Conservation (phyloP, 1,139 yeast genomes). For the Suhomyces panamericanus region DNA sequence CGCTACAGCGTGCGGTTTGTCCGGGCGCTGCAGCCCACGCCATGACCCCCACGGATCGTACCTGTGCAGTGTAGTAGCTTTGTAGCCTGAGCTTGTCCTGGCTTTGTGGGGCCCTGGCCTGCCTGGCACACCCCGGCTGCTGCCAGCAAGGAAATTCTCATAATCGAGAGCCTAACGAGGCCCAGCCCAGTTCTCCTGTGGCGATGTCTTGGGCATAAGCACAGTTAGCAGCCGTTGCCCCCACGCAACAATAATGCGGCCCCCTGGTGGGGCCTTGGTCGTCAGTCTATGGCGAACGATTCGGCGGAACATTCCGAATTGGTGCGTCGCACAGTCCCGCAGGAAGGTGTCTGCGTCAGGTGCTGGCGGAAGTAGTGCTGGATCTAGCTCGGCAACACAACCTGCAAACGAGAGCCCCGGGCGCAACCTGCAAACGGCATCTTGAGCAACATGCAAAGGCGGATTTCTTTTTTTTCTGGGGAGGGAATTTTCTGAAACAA, state of each 20-base stretch:
- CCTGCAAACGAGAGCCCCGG: not conserved
- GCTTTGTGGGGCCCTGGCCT: no score
- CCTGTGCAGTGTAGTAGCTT: no score
- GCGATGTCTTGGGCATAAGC: not conserved
- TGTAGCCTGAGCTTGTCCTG: no score
- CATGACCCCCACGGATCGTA: no score
- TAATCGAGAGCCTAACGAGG: no score
- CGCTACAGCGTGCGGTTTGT: no score
- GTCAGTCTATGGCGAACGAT: not conserved
- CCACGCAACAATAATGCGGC: not conserved
- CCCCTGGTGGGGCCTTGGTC: not conserved
- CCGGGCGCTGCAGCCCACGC: no score
- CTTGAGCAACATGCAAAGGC: not conserved
- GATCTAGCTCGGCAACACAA: not conserved
- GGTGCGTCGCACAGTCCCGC: not conserved
- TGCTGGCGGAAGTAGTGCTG: not conserved
- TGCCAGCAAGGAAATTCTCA: no score
- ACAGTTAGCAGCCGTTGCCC: not conserved
- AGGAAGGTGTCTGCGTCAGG: not conserved
- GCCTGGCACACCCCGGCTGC: no score
- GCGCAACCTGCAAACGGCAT: not conserved
- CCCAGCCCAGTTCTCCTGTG: no score
- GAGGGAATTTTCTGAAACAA: not conserved
- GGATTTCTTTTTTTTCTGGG: not conserved
- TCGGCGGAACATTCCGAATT: not conserved